Percentiles rank a stretch among this genome's conserved stretches.
Evolutionary conservation across 2,329 filamentous ascomycete genomes (phyloP).

Genomic region (Torrubiella hemipterigena): DNA sequence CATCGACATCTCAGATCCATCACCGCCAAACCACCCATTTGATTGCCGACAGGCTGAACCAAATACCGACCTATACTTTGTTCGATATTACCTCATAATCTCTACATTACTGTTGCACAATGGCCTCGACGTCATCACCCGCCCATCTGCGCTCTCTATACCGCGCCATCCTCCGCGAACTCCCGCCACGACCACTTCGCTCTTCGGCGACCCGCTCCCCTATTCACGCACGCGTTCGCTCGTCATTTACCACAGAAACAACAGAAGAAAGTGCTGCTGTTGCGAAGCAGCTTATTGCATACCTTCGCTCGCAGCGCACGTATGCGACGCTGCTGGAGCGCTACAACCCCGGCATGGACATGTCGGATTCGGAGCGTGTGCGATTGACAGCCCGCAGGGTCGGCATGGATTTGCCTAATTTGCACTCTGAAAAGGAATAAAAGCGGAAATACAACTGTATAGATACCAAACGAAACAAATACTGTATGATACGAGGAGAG

Average conservation of each 20-base stretch:
- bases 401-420: constrained; percentile 74
- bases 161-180: constrained; percentile 77
- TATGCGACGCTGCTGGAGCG: constrained; percentile 75
- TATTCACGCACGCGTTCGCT: constrained; percentile 58
- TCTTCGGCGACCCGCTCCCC: constrained; percentile 48
- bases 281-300: constrained; percentile 69
- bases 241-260: constrained; percentile 36
- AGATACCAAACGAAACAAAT: not conserved
- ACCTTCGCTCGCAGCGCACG: constrained; percentile 72
- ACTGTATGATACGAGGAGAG: constrained; percentile 1
- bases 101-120: too few species aligned
- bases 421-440: constrained; percentile 25
- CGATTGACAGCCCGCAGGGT: constrained; percentile 75
- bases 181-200: constrained; percentile 57
- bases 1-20: too few species aligned
- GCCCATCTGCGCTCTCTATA: constrained; percentile 64
- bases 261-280: constrained; percentile 17
- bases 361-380: constrained; percentile 77
- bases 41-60: too few species aligned
- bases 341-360: constrained; percentile 86
- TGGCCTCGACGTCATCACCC: constrained; percentile 22
- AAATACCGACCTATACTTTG: too few species aligned
- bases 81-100: too few species aligned
- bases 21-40: too few species aligned
- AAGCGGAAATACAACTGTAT: not conserved